Percentiles rank a stretch among this genome's conserved stretches.
These are phyloP conservation scores for Clarkia xantiana DNA, from an alignment of 345 rosid species.

Conservation along the genomic window DNA sequence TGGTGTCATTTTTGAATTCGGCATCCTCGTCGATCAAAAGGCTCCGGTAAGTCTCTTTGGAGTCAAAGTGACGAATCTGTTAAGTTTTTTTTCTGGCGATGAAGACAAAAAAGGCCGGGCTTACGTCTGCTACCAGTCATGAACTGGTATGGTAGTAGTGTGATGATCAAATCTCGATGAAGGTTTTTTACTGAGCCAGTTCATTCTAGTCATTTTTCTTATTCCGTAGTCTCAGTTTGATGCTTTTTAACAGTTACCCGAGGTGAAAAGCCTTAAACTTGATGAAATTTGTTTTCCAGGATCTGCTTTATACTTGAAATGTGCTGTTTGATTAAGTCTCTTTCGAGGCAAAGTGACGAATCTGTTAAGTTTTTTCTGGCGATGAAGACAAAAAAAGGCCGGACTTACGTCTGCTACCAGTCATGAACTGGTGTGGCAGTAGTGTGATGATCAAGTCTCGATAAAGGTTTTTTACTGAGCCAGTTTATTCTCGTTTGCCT, in stretches of 20 bases:
- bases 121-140: conserved; percentile 42
- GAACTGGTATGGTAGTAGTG: conserved; percentile 32
- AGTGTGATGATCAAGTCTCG: conserved; percentile 29
- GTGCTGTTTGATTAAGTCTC: too few species aligned
- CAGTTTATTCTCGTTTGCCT: conserved; percentile 7
- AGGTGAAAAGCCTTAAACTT: too few species aligned
- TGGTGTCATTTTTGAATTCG: conserved; percentile 42
- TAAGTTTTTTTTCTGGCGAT: conserved; percentile 21
- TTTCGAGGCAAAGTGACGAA: background rate
- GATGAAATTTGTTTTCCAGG: too few species aligned
- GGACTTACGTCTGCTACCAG: conserved; percentile 53
- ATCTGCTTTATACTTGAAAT: too few species aligned
- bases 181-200: conserved; percentile 50
- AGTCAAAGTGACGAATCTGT: background rate
- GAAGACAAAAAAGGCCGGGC: conserved; percentile 70
- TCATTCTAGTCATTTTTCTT: background rate
- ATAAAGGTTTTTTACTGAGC: conserved; percentile 48
- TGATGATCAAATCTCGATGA: conserved; percentile 25
- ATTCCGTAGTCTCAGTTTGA: background rate
- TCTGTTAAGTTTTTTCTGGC: conserved; percentile 18
- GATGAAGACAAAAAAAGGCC: conserved; percentile 62
- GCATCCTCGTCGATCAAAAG: conserved; percentile 27
- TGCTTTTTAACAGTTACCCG: too few species aligned
- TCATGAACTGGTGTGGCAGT: conserved; percentile 26
- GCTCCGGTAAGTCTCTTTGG: conserved; percentile 28